Conservation (phyloP, 768 basidiomycete genomes). For the Mycena pura region DNA sequence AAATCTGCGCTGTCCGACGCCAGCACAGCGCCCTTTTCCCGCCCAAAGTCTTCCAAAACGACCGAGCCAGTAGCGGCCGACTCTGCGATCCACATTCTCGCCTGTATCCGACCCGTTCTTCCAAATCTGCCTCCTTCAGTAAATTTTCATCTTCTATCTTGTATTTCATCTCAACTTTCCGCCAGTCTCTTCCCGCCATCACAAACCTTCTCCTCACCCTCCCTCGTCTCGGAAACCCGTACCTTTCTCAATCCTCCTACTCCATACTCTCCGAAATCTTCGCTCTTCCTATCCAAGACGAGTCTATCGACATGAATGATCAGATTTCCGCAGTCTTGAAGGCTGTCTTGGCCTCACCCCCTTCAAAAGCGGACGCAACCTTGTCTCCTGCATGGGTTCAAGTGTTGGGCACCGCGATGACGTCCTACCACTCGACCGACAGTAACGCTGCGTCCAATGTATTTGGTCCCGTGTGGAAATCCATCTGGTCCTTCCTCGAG, state of each 20-base stretch:
- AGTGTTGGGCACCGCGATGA: constrained; percentile 75
- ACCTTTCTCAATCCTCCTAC: constrained; percentile 88
- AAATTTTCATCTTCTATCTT: constrained; percentile 23
- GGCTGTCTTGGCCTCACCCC: constrained; percentile 72
- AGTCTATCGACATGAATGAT: constrained; percentile 53
- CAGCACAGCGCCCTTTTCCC: constrained; percentile 63
- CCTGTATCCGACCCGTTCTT: constrained; percentile 70
- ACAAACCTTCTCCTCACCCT: constrained; percentile 77
- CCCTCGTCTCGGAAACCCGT: constrained; percentile 87
- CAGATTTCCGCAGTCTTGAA: constrained; percentile 69
- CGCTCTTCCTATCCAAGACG: constrained; percentile 56
- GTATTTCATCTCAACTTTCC: constrained; percentile 22
- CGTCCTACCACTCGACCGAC: constrained; percentile 63
- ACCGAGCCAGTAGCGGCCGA: constrained; percentile 67
- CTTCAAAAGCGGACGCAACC: constrained; percentile 69
- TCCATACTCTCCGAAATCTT: constrained; percentile 87
- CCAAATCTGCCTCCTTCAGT: constrained; percentile 72
- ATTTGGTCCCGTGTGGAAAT: constrained; percentile 73
- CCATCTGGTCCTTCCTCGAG: constrained; percentile 80
- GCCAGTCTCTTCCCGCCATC: constrained; percentile 76
- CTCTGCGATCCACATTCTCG: constrained; percentile 78
- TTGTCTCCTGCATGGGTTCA: constrained; percentile 81
- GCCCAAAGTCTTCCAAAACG: constrained; percentile 62
- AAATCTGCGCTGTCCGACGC: constrained; percentile 70
- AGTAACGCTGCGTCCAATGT: constrained; percentile 58